These are phyloP conservation scores for Pouteria glomerata DNA, from an alignment of 148 eudicot genomes.

Conservation along the genomic window DNA sequence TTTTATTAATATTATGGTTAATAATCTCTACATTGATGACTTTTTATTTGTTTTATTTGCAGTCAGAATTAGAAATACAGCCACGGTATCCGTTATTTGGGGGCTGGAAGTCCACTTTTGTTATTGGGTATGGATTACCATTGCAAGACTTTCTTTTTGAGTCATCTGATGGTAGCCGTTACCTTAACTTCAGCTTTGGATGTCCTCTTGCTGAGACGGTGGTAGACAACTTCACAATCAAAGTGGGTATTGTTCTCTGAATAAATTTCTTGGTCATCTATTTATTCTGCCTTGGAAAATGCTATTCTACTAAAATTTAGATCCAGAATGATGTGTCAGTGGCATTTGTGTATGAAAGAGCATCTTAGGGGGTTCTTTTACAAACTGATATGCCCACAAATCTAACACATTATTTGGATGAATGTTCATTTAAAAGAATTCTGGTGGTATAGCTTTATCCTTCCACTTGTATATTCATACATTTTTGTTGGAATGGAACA, in stretches of 20 bases:
- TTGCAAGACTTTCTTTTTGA: conserved; percentile 85
- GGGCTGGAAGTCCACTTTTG: conserved; percentile 93
- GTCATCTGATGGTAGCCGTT: conserved; percentile 71
- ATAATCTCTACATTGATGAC: neutral
- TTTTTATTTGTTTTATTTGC: conserved; percentile 24
- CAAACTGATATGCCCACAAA: too few relatives aligned
- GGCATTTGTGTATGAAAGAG: too few relatives aligned
- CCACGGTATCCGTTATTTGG: conserved; percentile 98
- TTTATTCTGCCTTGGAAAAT: too few relatives aligned
- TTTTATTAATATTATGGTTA: neutral
- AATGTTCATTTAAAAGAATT: too few relatives aligned
- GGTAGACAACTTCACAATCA: conserved; percentile 74
- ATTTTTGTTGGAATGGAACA: neutral
- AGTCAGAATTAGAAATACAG: conserved; percentile 91
- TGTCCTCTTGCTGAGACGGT: conserved; percentile 73
- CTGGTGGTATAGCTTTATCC: too few relatives aligned
- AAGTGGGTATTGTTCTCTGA: conserved; percentile 65
- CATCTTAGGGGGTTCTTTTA: too few relatives aligned
- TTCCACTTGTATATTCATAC: neutral
- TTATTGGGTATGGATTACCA: conserved; percentile 85
- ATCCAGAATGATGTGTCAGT: too few relatives aligned
- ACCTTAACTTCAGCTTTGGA: conserved; percentile 83
- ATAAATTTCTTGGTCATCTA: too few relatives aligned
- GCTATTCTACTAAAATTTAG: too few relatives aligned
- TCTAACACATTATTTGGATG: too few relatives aligned